Evolutionary conservation across 805 yeast genomes (phyloP).

Genomic region (Tanozyma kutaoensis): DNA sequence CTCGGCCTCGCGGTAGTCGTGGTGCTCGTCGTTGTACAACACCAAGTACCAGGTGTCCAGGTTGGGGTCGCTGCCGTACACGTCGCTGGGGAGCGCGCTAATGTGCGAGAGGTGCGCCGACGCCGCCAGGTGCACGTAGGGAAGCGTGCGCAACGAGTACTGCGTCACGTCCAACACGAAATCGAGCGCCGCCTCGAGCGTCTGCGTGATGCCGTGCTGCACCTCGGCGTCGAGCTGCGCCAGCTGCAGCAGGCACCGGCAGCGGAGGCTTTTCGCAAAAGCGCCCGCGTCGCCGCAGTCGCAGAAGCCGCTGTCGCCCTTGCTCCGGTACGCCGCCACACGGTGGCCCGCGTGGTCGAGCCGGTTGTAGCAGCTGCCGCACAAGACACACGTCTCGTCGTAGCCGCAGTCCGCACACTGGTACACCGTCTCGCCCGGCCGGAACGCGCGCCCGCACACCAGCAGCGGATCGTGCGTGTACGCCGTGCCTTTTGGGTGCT

Average conservation of each 20-base stretch:
- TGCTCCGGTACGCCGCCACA: slow-evolving; percentile 38
- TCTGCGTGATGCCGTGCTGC: slow-evolving; percentile 7
- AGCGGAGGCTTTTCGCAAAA: slow-evolving; percentile 25
- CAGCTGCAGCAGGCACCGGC: background rate
- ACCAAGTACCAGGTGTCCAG: slow-evolving; percentile 30
- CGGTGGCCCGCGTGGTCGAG: slow-evolving; percentile 58
- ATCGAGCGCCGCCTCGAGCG: slow-evolving; percentile 24
- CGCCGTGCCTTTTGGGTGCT: background rate
- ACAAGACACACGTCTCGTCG: slow-evolving; percentile 69
- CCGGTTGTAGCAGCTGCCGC: slow-evolving; percentile 59
- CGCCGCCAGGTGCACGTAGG: slow-evolving; percentile 20
- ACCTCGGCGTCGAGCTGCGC: slow-evolving; percentile 5
- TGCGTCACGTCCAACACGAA: slow-evolving; percentile 30
- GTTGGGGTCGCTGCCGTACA: slow-evolving; percentile 23
- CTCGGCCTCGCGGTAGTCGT: slow-evolving; percentile 43
- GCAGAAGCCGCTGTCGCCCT: slow-evolving; percentile 43
- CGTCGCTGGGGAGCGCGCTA: slow-evolving; percentile 15
- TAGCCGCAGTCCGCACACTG: slow-evolving; percentile 66
- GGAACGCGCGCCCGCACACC: slow-evolving; percentile 56
- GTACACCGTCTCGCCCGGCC: slow-evolving; percentile 51
- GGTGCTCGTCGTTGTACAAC: slow-evolving; percentile 74
- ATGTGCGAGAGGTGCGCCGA: slow-evolving; percentile 15
- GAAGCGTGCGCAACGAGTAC: slow-evolving; percentile 24
- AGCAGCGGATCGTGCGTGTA: slow-evolving; percentile 41
- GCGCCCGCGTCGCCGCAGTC: slow-evolving; percentile 67